Percentiles rank a stretch among this genome's conserved stretches.
phyloP scores from a whole-genome alignment of 73 alveolate genomes.

The Paramecium sexaurelia region DNA sequence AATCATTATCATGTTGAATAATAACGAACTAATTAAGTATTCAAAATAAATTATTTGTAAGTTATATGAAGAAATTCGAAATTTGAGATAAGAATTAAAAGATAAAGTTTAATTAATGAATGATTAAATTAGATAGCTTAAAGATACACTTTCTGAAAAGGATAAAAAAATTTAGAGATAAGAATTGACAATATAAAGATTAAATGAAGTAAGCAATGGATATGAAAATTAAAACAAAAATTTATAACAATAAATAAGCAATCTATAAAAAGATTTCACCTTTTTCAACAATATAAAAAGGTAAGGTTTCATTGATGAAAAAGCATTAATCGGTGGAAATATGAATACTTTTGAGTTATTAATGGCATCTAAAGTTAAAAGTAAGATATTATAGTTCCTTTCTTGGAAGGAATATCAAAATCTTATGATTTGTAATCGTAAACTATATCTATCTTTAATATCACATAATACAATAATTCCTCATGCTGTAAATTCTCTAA shows the following conservation, averaged over 20 bases:
- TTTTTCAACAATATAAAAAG: not conserved
- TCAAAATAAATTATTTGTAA: not conserved
- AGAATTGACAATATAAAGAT: not conserved
- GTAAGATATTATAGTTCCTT: not conserved
- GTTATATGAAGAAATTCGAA: slow-evolving; percentile 7
- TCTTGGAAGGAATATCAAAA: not conserved
- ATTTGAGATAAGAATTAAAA: not conserved
- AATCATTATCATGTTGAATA: not conserved
- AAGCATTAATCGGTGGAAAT: not conserved
- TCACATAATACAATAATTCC: slow-evolving; percentile 21
- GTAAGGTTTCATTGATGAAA: slow-evolving; percentile 13
- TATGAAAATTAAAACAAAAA: slow-evolving; percentile 15
- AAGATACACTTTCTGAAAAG: not conserved
- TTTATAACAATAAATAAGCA: not conserved
- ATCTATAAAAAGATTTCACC: not conserved
- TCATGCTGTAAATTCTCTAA: slow-evolving; percentile 13
- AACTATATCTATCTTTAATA: not conserved
- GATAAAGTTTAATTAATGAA: not conserved
- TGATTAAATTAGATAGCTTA: not conserved
- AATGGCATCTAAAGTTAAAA: slow-evolving; percentile 15
- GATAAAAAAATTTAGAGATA: slow-evolving; percentile 13
- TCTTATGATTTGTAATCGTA: slow-evolving; percentile 23
- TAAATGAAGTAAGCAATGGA: slow-evolving; percentile 3
- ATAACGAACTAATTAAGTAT: not conserved
- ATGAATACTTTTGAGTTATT: slow-evolving; percentile 34